Percentiles rank a stretch among this genome's conserved stretches.
Evolutionary conservation across 2,329 filamentous ascomycete genomes (phyloP).

Genomic region (Verticillium nonalfalfae): DNA sequence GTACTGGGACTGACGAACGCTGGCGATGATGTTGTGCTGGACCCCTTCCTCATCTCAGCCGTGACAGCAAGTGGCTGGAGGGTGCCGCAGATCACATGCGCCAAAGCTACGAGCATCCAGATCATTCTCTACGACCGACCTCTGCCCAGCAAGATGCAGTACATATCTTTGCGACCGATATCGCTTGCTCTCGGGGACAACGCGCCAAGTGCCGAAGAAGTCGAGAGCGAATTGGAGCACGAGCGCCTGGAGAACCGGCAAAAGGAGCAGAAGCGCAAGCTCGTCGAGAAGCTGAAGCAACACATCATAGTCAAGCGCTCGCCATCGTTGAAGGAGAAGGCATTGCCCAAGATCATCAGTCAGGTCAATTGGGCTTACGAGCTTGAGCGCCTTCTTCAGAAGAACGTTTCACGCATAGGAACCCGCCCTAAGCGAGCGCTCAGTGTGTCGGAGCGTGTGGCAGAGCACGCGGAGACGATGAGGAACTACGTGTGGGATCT

Average conservation of each 20-base stretch:
- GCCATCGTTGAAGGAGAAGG: slow-evolving; percentile 75
- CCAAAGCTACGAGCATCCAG: slow-evolving; percentile 69
- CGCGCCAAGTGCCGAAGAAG: slow-evolving; percentile 19
- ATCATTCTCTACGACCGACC: slow-evolving; percentile 86
- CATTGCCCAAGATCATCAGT: slow-evolving; percentile 74
- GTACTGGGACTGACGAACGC: slow-evolving; percentile 81
- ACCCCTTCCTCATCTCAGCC: slow-evolving; percentile 64
- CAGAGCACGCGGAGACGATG: slow-evolving; percentile 84
- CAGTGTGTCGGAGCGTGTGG: slow-evolving; percentile 90
- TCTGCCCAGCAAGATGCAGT: slow-evolving; percentile 85
- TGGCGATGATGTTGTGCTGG: slow-evolving; percentile 44
- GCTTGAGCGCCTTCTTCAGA: slow-evolving; percentile 76
- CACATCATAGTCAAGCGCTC: slow-evolving; percentile 77
- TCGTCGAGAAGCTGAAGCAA: slow-evolving; percentile 81
- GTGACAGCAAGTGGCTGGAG: slow-evolving; percentile 41
- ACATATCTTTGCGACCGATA: slow-evolving; percentile 86
- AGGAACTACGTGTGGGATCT: slow-evolving; percentile 73
- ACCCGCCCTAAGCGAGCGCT: slow-evolving; percentile 74
- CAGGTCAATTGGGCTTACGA: slow-evolving; percentile 97
- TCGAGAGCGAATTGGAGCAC: slow-evolving; percentile 61
- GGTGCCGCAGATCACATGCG: slow-evolving; percentile 69
- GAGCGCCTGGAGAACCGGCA: slow-evolving; percentile 54
- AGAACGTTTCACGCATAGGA: slow-evolving; percentile 81
- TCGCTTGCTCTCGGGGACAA: slow-evolving; percentile 73
- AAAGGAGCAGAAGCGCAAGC: slow-evolving; percentile 54